phyloP scores from a whole-genome alignment of 139 green algal species.

The Coelastrella sp. region DNA sequence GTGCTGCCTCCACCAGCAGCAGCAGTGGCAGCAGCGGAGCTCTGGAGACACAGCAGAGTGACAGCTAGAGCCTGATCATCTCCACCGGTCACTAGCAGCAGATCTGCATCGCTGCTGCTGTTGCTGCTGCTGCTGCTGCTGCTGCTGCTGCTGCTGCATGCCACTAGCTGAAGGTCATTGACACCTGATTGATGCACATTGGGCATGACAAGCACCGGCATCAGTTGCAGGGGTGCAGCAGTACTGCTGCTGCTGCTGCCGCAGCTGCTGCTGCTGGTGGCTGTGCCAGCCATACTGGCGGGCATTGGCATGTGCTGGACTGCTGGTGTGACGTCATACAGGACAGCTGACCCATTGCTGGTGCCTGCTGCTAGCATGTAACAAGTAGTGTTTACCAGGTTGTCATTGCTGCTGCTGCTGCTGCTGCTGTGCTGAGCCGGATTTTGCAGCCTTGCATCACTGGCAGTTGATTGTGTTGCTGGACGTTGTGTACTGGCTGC shows the following conservation, averaged over 20 bases:
- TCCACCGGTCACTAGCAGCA: not conserved
- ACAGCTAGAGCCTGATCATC: constrained; percentile 10
- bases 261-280: not conserved
- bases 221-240: not conserved
- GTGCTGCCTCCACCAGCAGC: constrained; percentile 6
- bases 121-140: not conserved
- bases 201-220: not conserved
- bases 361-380: not conserved
- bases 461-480: too few species aligned
- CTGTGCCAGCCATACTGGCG: not conserved
- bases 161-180: constrained; percentile 1
- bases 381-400: not conserved
- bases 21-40: not conserved
- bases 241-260: not conserved
- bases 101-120: not conserved
- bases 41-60: not conserved
- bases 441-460: not conserved
- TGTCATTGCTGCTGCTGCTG: not conserved
- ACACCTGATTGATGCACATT: constrained; percentile 14
- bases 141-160: not conserved
- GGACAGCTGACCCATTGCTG: not conserved
- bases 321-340: constrained; percentile 14
- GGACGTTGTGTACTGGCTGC: too few species aligned
- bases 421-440: not conserved
- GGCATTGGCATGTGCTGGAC: not conserved